Evolutionary conservation across 2,329 filamentous ascomycete species (phyloP).

Genomic region (Trichoderma polysporum): DNA sequence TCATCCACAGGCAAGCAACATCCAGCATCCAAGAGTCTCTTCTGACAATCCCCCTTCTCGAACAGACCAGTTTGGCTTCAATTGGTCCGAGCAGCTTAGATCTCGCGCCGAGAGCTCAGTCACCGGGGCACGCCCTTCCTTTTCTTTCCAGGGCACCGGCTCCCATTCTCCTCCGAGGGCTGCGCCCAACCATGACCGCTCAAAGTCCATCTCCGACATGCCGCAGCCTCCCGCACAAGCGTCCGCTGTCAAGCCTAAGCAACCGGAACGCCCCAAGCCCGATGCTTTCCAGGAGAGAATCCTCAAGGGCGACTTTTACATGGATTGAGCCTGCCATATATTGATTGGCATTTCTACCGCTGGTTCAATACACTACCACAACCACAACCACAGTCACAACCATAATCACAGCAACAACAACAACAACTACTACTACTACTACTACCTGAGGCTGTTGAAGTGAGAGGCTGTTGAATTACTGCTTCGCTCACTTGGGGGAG

Average conservation of each 20-base stretch:
- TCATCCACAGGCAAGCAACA: slow-evolving; percentile 58
- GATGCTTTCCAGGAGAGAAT: slow-evolving; percentile 97
- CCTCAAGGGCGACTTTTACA: slow-evolving; percentile 95
- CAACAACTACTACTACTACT: neutral
- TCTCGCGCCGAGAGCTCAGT: slow-evolving; percentile 82
- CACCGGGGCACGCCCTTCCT: slow-evolving; percentile 55
- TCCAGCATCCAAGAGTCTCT: slow-evolving; percentile 55
- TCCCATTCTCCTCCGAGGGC: slow-evolving; percentile 41
- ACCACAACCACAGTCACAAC: too few relatives aligned
- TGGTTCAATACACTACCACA: neutral
- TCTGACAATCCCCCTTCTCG: slow-evolving; percentile 63
- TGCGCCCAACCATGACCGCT: slow-evolving; percentile 57
- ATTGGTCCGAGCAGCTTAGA: slow-evolving; percentile 95
- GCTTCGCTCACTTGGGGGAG: neutral
- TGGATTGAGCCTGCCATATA: slow-evolving; percentile 62
- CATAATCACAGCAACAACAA: too few relatives aligned
- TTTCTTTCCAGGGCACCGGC: slow-evolving; percentile 51
- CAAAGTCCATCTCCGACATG: slow-evolving; percentile 69
- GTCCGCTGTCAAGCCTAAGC: slow-evolving; percentile 45
- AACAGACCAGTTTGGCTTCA: slow-evolving; percentile 84
- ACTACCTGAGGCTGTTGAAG: neutral
- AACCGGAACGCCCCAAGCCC: slow-evolving; percentile 63
- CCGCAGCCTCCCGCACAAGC: slow-evolving; percentile 55
- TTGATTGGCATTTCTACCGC: neutral
- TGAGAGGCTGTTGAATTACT: neutral